These are phyloP conservation scores for Stachybotrys chartarum DNA, from an alignment of 2,329 filamentous ascomycete genomes.

Conservation along the genomic window DNA sequence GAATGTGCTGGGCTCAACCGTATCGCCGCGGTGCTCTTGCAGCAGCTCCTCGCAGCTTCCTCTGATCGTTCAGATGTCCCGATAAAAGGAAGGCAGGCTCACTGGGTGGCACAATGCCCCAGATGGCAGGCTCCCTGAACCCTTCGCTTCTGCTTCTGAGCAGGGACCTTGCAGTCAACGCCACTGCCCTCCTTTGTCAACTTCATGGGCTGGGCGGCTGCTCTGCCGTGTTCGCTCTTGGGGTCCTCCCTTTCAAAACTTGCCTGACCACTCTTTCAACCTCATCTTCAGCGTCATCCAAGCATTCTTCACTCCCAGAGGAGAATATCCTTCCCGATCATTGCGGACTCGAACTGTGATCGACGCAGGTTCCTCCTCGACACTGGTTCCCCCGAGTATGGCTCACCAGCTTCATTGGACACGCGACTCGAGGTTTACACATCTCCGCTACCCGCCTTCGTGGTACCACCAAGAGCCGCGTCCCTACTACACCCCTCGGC, in stretches of 20 bases:
- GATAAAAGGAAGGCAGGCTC: too few species aligned
- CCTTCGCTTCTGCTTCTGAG: too few species aligned
- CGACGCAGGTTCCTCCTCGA: neutral
- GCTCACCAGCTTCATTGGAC: slow-evolving; percentile 13
- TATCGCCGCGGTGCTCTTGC: too few species aligned
- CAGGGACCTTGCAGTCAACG: too few species aligned
- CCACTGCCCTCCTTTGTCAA: too few species aligned
- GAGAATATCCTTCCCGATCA: neutral
- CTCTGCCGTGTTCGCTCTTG: too few species aligned
- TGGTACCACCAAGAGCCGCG: slow-evolving; percentile 7
- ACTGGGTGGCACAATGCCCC: too few species aligned
- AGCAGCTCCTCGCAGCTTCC: too few species aligned
- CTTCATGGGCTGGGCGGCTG: too few species aligned
- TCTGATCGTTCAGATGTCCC: too few species aligned
- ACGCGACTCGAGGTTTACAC: slow-evolving; percentile 5
- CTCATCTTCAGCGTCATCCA: neutral
- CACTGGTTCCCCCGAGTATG: slow-evolving; percentile 11
- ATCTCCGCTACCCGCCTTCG: slow-evolving; percentile 6
- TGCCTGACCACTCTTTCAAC: neutral
- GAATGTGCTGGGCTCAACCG: too few species aligned
- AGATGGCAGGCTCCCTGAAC: too few species aligned
- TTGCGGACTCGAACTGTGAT: neutral
- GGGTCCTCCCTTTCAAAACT: neutral
- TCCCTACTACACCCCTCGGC: slow-evolving; percentile 5
- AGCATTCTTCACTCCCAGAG: neutral